Percentiles rank a stretch among this genome's conserved stretches.
phyloP scores from a whole-genome alignment of 139 green algal genomes.

The Yamagishiella unicocca region DNA sequence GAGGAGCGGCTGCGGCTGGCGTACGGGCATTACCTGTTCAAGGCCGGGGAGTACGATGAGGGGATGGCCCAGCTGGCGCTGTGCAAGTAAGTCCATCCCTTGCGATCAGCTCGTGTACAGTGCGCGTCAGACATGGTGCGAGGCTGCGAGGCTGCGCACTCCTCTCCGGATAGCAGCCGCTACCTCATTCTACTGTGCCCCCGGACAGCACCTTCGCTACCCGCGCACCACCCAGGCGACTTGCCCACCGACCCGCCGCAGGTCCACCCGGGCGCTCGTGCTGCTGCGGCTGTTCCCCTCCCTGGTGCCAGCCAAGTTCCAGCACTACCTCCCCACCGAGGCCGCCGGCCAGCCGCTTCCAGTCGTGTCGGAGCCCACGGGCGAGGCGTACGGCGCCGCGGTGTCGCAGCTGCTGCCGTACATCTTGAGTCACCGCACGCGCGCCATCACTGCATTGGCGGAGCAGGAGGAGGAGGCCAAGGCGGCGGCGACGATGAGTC shows the following conservation, averaged over 20 bases:
- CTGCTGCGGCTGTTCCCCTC: conserved; percentile 81
- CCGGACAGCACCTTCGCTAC: too few relatives aligned
- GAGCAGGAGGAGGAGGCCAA: background rate
- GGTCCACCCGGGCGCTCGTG: conserved; percentile 50
- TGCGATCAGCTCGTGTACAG: background rate
- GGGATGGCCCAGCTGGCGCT: conserved; percentile 85
- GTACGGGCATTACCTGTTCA: conserved; percentile 83
- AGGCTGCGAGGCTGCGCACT: too few relatives aligned
- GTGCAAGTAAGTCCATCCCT: conserved; percentile 49
- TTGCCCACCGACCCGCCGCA: background rate
- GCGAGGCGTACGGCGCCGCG: conserved; percentile 53
- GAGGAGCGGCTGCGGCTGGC: conserved; percentile 72
- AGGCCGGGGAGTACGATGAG: conserved; percentile 77
- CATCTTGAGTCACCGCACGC: conserved; percentile 79
- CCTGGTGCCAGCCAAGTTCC: conserved; percentile 59
- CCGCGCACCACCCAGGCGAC: background rate
- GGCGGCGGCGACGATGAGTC: background rate
- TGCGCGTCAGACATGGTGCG: too few relatives aligned
- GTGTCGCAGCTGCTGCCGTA: conserved; percentile 78
- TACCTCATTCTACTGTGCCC: too few relatives aligned
- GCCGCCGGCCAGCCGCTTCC: conserved; percentile 48
- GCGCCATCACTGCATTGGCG: conserved; percentile 62
- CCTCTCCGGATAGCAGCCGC: too few relatives aligned
- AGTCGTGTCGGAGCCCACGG: conserved; percentile 53
- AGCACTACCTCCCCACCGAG: conserved; percentile 3